Percentiles rank a stretch among this genome's conserved stretches.
Evolutionary conservation across 768 basidiomycete genomes (phyloP).

Genomic region (Lactarius akahatsu): DNA sequence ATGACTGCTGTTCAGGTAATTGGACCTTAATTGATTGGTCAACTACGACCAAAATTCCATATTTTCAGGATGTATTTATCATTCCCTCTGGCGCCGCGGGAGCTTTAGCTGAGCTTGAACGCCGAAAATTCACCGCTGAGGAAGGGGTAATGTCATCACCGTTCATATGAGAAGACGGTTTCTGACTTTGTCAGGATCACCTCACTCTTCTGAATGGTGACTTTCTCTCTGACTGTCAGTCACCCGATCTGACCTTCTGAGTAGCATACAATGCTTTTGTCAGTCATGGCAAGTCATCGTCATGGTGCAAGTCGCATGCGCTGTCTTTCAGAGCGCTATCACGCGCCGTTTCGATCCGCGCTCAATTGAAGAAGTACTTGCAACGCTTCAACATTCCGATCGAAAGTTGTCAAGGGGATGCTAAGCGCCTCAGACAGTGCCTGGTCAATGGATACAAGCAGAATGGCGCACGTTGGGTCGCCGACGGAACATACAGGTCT

Average conservation of each 20-base stretch:
- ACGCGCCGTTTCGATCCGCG: conserved; percentile 87
- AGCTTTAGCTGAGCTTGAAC: conserved; percentile 86
- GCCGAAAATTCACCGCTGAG: conserved; percentile 95
- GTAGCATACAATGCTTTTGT: conserved; percentile 92
- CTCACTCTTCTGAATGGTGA: conserved; percentile 89
- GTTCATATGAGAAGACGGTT: background rate
- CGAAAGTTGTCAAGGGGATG: conserved; percentile 89
- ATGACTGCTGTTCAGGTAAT: conserved; percentile 88
- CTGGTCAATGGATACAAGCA: conserved; percentile 92
- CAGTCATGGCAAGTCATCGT: conserved; percentile 75
- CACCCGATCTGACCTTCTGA: conserved; percentile 11
- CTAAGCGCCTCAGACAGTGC: conserved; percentile 77
- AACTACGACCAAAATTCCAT: background rate
- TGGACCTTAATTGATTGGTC: conserved; percentile 11
- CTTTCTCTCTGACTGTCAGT: conserved; percentile 12
- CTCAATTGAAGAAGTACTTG: conserved; percentile 96
- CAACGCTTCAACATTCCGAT: conserved; percentile 79
- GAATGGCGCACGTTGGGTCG: conserved; percentile 87
- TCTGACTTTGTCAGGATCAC: conserved; percentile 66
- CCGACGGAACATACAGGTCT: conserved; percentile 91
- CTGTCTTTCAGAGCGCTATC: conserved; percentile 94
- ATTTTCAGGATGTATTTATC: conserved; percentile 77
- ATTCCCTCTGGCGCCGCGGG: conserved; percentile 84
- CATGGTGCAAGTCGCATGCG: conserved; percentile 92
- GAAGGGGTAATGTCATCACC: conserved; percentile 69